Conservation (phyloP, 2,329 filamentous ascomycete genomes). For the Ceratocystis smalleyi region DNA sequence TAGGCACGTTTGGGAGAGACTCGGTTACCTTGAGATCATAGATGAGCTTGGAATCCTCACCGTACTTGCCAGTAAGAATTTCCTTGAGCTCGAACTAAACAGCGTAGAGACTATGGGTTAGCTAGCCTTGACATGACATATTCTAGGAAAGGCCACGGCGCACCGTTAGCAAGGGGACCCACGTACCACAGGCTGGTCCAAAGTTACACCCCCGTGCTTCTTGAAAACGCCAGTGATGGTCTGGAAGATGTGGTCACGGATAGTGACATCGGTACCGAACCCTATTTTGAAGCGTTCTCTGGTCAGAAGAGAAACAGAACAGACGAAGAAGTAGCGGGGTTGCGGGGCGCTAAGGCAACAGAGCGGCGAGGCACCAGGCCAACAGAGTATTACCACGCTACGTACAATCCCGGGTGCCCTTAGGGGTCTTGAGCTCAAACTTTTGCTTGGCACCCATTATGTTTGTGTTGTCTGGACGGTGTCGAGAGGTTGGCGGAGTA, state of each 20-base stretch:
- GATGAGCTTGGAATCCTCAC: slow-evolving; percentile 83
- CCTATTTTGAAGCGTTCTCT: slow-evolving; percentile 25
- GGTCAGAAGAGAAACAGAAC: not conserved
- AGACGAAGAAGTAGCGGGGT: not conserved
- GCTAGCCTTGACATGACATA: not conserved
- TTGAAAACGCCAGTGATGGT: slow-evolving; percentile 68
- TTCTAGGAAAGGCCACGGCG: not conserved
- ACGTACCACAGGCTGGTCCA: slow-evolving; percentile 54
- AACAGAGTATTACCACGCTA: slow-evolving; percentile 10
- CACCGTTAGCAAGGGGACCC: not conserved
- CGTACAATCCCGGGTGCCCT: slow-evolving; percentile 74
- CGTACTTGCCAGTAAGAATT: slow-evolving; percentile 78
- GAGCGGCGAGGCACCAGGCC: not conserved
- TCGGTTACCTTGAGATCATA: slow-evolving; percentile 43
- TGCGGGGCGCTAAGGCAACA: slow-evolving; percentile 4
- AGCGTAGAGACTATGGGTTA: not conserved
- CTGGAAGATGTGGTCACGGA: slow-evolving; percentile 65
- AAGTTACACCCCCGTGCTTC: slow-evolving; percentile 62
- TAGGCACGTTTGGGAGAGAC: not conserved
- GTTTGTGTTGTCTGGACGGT: not conserved
- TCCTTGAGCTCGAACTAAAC: slow-evolving; percentile 61
- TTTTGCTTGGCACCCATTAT: slow-evolving; percentile 31
- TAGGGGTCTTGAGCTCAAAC: slow-evolving; percentile 71
- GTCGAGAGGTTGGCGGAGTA: not conserved
- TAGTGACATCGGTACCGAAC: slow-evolving; percentile 62